Conservation (phyloP, 2,329 filamentous ascomycete genomes). For the Knufia petricola region DNA sequence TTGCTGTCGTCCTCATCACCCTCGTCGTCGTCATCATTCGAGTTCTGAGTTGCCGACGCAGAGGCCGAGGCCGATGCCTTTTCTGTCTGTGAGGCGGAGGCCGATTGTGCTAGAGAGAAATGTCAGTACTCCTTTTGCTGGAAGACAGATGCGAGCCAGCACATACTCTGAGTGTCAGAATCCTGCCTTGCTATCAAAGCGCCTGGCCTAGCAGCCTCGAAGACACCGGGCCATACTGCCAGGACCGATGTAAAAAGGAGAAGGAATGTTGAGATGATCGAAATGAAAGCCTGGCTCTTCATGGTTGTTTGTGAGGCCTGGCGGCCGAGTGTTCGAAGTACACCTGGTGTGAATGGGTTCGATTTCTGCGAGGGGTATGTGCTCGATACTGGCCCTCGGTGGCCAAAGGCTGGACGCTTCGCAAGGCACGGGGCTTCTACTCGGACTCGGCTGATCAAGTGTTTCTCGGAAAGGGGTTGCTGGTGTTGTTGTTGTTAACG, state of each 20-base stretch:
- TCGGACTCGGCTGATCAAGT: background rate
- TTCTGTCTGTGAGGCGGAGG: conserved; percentile 11
- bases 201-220: conserved; percentile 14
- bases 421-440: background rate
- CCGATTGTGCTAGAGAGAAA: background rate
- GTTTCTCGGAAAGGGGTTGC: background rate
- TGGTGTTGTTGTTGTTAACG: background rate
- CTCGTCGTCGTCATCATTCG: conserved; percentile 10
- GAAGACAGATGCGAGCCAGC: background rate
- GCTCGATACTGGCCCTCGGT: background rate
- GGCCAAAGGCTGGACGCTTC: background rate
- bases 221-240: conserved; percentile 27
- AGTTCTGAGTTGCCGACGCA: conserved; percentile 12
- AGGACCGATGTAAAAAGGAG: conserved; percentile 23
- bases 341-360: no score
- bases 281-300: conserved; percentile 11
- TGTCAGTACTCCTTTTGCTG: background rate
- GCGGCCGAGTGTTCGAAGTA: no score
- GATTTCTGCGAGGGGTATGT: background rate
- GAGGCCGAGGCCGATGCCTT: conserved; percentile 12
- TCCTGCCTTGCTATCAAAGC: conserved; percentile 23
- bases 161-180: conserved; percentile 4
- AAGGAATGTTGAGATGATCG: conserved; percentile 16
- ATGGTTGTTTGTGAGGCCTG: background rate
- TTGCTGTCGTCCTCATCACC: conserved; percentile 12